phyloP scores from a whole-genome alignment of 2,329 filamentous ascomycete species.

The Calonectria pauciramosa region DNA sequence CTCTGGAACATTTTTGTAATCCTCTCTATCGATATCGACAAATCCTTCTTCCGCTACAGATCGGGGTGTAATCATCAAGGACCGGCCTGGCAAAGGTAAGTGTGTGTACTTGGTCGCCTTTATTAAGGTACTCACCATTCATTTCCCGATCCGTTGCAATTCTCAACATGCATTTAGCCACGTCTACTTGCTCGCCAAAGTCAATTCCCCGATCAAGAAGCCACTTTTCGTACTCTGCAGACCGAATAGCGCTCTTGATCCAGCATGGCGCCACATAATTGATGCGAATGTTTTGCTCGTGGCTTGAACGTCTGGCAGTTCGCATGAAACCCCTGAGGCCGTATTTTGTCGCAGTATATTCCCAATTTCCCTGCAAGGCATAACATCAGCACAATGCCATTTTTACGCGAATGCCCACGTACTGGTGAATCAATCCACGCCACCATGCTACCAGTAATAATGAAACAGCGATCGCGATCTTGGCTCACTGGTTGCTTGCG shows the following conservation, averaged over 20 bases:
- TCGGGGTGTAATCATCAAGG: constrained; percentile 38
- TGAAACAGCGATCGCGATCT: constrained; percentile 60
- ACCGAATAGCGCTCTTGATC: constrained; percentile 52
- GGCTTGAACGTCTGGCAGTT: constrained; percentile 32
- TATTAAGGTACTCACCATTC: constrained; percentile 32
- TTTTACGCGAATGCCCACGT: neutral
- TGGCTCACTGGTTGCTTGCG: constrained; percentile 53
- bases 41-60: constrained; percentile 37
- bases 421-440: constrained; percentile 61
- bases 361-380: constrained; percentile 35
- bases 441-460: constrained; percentile 63
- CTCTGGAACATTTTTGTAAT: constrained; percentile 34
- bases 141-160: constrained; percentile 49
- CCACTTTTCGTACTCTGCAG: constrained; percentile 57
- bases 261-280: constrained; percentile 62
- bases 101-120: fast-evolving
- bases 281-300: constrained; percentile 59
- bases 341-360: constrained; percentile 40
- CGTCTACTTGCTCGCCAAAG: constrained; percentile 53
- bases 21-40: constrained; percentile 37
- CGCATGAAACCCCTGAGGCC: constrained; percentile 33
- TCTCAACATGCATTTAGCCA: constrained; percentile 50
- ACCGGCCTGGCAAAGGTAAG: constrained; percentile 30
- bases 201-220: constrained; percentile 55
- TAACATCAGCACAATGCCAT: neutral